Percentiles rank a stretch among this genome's conserved stretches.
Conservation (phyloP, 1,284 basidiomycete species). For the Moesziomyces globuligerus region DNA sequence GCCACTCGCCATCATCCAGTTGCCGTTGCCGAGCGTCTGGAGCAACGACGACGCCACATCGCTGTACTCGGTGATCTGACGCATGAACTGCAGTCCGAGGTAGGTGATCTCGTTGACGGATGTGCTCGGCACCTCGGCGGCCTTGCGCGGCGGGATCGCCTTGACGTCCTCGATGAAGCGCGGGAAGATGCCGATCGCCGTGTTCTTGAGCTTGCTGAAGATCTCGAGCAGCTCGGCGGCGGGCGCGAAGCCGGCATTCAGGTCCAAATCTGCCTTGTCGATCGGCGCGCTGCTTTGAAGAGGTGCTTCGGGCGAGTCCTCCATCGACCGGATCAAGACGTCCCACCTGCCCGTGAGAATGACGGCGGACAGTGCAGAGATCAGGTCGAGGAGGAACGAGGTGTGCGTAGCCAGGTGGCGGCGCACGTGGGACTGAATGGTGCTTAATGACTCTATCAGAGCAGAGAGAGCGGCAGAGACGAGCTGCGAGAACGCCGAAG, state of each 20-base stretch:
- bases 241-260: conserved; percentile 33
- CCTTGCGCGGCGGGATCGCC: conserved; percentile 57
- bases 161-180: conserved; percentile 64
- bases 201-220: conserved; percentile 49
- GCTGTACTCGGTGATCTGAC: conserved; percentile 54
- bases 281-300: conserved; percentile 21
- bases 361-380: conserved; percentile 33
- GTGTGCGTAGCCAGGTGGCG: conserved; percentile 54
- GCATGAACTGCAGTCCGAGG: conserved; percentile 54
- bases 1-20: conserved; percentile 60
- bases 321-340: conserved; percentile 38
- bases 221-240: conserved; percentile 32
- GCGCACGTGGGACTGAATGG: conserved; percentile 49
- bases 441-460: conserved; percentile 39
- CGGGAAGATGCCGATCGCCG: conserved; percentile 59
- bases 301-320: conserved; percentile 38
- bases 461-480: conserved; percentile 23
- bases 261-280: conserved; percentile 40
- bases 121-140: conserved; percentile 55
- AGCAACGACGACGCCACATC: conserved; percentile 58
- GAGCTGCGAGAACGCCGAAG: conserved; percentile 44
- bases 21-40: conserved; percentile 55
- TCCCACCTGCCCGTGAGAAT: conserved; percentile 39
- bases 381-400: conserved; percentile 54
- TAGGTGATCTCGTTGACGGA: conserved; percentile 64